Evolutionary conservation across 352 stramenopile genomes (phyloP), one percentile per base, ranked within the genome.

Genomic region (Phytophthora pluvialis): DNA sequence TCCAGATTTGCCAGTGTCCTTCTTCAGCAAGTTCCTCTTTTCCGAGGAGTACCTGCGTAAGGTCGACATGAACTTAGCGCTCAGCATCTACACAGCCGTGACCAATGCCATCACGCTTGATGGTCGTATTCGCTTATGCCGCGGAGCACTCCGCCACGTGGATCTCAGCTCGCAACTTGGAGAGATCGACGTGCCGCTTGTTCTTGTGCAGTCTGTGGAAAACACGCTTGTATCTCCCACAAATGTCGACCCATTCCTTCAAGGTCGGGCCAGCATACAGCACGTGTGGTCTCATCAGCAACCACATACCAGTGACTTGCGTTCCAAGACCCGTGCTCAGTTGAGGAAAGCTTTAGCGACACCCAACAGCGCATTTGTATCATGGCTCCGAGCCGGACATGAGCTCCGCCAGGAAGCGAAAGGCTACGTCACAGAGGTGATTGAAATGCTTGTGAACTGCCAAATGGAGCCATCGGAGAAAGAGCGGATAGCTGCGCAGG

Each of bases 21-120:
- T 96, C 67, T 96, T 96, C 61, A 72, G 61, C 63, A 91, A 96
- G 31, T 98, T 97, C 55, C 77, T 98, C n/a, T 98, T 98, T 60
- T 97, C 87, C 3, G 91, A 97, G 26, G 83, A 60, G 16, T 98
- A 98, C 55, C 60, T 98, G 15, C 45, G 70, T 12, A 82, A 91
- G 47, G 77, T 98, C 3, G 90, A 96, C 38, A 70, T 82, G 40
- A 94, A 96, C 29, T 72, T 98, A 1, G 93, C 91, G 2, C 75
- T 98, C 2, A 98, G 95, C 47, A 97, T 98, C 18, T 97, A 97
- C 73, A 97, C 91, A 10, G 93, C 93, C 0, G 91, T 98, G 25
- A 94, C 86, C 1, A 98, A 98, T 52, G 67, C 89, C 1, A 98
- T 98, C 54, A 91, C 91, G 3, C 79, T 97, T 25, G 88, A 97